A percentile compares a stretch with the other conserved stretches of the same genome.
phyloP scores from a whole-genome alignment of 108 stramenopile genomes.

The Skeletonema potamos region DNA sequence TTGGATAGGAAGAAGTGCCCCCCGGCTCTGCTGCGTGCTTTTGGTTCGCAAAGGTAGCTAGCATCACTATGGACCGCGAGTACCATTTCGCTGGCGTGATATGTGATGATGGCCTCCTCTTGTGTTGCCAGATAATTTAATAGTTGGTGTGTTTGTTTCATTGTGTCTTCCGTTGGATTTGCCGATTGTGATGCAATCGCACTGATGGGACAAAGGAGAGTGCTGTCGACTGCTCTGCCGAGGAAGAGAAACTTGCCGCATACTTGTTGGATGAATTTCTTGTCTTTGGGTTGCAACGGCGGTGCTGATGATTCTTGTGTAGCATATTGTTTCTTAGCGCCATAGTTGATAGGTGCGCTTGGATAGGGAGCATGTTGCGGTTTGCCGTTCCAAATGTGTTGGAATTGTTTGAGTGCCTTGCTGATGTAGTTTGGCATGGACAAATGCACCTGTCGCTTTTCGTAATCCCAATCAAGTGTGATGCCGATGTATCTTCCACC shows the following conservation, averaged over 20 bases:
- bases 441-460: constrained; percentile 17
- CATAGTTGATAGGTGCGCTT: constrained; percentile 20
- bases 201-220: constrained; percentile 30
- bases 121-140: constrained; percentile 48
- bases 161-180: constrained; percentile 17
- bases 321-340: constrained; percentile 30
- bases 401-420: constrained; percentile 25
- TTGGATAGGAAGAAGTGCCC: constrained; percentile 26
- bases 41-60: constrained; percentile 30
- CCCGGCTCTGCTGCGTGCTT: constrained; percentile 29
- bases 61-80: constrained; percentile 33
- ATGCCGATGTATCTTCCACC: constrained; percentile 39
- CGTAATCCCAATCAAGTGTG: constrained; percentile 50
- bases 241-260: constrained; percentile 44
- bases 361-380: constrained; percentile 41
- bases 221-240: constrained; percentile 42
- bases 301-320: constrained; percentile 15
- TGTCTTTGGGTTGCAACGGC: not conserved
- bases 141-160: constrained; percentile 8
- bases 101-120: constrained; percentile 36
- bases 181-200: constrained; percentile 13
- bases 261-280: constrained; percentile 36
- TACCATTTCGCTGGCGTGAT: constrained; percentile 36
- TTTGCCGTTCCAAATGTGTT: constrained; percentile 21
- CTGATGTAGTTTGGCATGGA: constrained; percentile 60